Conservation (phyloP, 2,329 filamentous ascomycete species). For the Ophiostoma montium region DNA sequence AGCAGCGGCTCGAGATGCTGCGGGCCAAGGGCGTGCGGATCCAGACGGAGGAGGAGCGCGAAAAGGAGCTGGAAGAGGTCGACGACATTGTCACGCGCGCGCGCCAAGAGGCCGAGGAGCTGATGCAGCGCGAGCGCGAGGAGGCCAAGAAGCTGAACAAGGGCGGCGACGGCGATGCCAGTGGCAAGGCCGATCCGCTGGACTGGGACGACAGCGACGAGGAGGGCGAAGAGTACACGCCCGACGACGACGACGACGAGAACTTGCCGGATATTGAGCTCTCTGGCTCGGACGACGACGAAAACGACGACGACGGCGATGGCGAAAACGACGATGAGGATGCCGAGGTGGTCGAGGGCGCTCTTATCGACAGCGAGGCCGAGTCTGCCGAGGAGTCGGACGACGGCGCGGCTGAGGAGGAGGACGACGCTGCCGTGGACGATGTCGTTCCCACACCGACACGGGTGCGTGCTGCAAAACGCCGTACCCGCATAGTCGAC, state of each 20-base stretch:
- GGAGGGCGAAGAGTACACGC: slow-evolving; percentile 13
- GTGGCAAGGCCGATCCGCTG: slow-evolving; percentile 25
- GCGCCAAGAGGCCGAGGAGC: slow-evolving; percentile 61
- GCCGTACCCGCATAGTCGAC: slow-evolving; percentile 40
- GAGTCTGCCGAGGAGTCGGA: slow-evolving; percentile 20
- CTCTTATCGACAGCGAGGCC: slow-evolving; percentile 10
- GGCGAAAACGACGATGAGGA: slow-evolving; percentile 6
- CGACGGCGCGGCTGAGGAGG: slow-evolving; percentile 18
- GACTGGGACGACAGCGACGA: slow-evolving; percentile 24
- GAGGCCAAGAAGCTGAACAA: slow-evolving; percentile 51
- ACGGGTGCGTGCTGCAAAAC: slow-evolving; percentile 29
- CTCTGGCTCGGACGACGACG: slow-evolving; percentile 9
- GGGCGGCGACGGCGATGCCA: slow-evolving; percentile 41
- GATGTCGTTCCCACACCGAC: slow-evolving; percentile 5
- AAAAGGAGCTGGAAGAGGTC: slow-evolving; percentile 65
- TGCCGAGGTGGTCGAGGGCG: slow-evolving; percentile 18
- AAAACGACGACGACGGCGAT: slow-evolving; percentile 11
- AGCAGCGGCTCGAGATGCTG: slow-evolving; percentile 62
- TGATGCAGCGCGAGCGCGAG: slow-evolving; percentile 63
- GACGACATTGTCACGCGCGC: slow-evolving; percentile 83
- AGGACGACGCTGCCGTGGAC: not conserved
- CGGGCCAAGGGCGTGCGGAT: slow-evolving; percentile 67
- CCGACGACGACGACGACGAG: slow-evolving; percentile 6
- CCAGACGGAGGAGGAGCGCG: slow-evolving; percentile 75
- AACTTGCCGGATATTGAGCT: not conserved